Evolutionary conservation across 768 basidiomycete species (phyloP), one percentile per base, ranked within the genome.

Genomic region (Amanita rimosa): DNA sequence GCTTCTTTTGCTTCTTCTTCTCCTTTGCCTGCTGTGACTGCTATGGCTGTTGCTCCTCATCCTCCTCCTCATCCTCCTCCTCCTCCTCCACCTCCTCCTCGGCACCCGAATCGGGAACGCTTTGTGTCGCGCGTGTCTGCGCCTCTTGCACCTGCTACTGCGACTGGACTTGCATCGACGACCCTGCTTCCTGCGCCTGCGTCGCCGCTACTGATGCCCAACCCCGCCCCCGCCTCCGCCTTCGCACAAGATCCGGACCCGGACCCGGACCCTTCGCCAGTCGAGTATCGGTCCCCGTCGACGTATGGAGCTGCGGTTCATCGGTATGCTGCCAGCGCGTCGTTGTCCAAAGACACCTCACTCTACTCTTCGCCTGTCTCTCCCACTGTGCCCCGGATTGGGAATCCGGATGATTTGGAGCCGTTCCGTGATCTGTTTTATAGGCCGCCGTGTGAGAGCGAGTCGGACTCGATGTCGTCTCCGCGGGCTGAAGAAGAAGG

Each of bases 361-460:
- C 8, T 33, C 13, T 31, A 34, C 13, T 33, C 48, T n/a, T 49
- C 40, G 17, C 41, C 48, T 11, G 24, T 44, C 5, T 13, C 26
- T 11, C 44, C 50, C 14, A 17, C 50, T 4, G 29, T 16, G 3
- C 50, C 50, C 0, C 72, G 72, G 2, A 64, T 85, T 31, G 75
- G 77, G 8, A 72, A 69, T 49, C 71, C 74, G 0, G 80, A 82
- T 49, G 83, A 87, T 53, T 67, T 87, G 6, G 82, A 85, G n/a
- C 70, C 75, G 9, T 88, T 83, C 67, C 76, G 75, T 33, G 82
- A 87, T 56, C 67, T 89, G 6, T 88, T 88, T 62, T 87, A 83
- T 59, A 69, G 67, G 36, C 82, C 82, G 5, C 60, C 52, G 55
- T 51, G 50, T 52, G 39, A 52, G 52, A 52, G 54, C 56, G 44